Base-by-base conservation (phyloP, 495 filamentous ascomycete species). In the Penicillium parvum region DNA sequence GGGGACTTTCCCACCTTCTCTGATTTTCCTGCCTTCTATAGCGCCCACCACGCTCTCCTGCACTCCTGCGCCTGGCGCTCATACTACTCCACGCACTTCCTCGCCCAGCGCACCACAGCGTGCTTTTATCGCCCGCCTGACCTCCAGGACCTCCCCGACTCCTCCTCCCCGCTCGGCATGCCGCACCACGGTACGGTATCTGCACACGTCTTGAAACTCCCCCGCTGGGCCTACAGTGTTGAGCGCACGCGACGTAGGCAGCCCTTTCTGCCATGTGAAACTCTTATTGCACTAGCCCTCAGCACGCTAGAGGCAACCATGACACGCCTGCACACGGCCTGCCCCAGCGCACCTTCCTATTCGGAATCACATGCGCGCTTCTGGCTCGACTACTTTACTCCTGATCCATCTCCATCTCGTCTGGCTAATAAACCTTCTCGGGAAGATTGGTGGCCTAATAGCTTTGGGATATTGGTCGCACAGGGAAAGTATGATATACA, bases 71-170 rank as follows among this genome's bases (percentile, higher is more conserved):
- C 35, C 36, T 57, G 49, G 53, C 40, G 53, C 28, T 33, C 41
- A n/a, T 57, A 57, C 33, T 57, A 57, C 29, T 57, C 53, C 20
- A 34, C 27, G 3, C 20, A 32, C 21, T 53, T 57, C 39, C 46
- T 57, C 6, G 43, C 37, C 27, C 53, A 57, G 45, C 20, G 27
- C 17, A 53, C 45, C 22, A 52, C 53, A 44, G 42, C 53, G 21
- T 38, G 53, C 49, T 57, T 57, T 23, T 57, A 53, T 40, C 45
- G 53, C 53, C 45, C 41, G 6, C 53, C 53, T 34, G 45, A 53
- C 45, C 53, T 57, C 38, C 49, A 53, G 45, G 45, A 57, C 42
- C 53, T 57, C 27, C 50, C 53, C 7, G 50, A 47, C 42, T 49
- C 49, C 18, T 41, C 47, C 42, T 45, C 43, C 28, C 47, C 48